phyloP scores from a whole-genome alignment of 768 basidiomycete genomes.

The Agaricus blazei region DNA sequence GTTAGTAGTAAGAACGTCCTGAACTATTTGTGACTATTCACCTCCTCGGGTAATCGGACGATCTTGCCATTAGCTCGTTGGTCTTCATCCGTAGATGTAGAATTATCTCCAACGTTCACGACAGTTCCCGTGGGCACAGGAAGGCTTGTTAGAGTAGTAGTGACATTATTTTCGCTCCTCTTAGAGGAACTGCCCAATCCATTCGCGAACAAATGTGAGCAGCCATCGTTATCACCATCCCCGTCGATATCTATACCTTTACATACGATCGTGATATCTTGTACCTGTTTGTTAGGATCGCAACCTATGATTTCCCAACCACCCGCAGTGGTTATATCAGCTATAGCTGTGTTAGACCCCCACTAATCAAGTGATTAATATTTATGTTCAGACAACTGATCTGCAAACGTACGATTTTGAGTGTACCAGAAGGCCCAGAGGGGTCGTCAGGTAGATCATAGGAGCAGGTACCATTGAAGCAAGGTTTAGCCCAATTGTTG shows the following conservation, averaged over 20 bases:
- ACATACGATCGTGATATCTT: conserved; percentile 49
- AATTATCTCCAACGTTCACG: background rate
- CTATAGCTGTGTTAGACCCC: conserved; percentile 30
- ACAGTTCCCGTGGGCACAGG: background rate
- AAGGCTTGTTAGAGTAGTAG: conserved; percentile 24
- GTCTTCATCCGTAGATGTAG: background rate
- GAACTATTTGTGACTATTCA: conserved; percentile 18
- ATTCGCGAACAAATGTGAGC: conserved; percentile 5
- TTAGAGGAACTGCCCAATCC: no score
- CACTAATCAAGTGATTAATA: conserved; percentile 23
- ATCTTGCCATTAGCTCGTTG: conserved; percentile 31
- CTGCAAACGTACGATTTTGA: conserved; percentile 30
- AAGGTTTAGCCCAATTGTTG: conserved; percentile 40
- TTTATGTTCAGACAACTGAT: background rate
- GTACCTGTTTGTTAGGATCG: conserved; percentile 29
- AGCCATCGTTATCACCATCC: conserved; percentile 3
- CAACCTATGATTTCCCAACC: conserved; percentile 51
- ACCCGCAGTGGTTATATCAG: conserved; percentile 42
- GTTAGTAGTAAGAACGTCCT: no score
- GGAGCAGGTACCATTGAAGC: conserved; percentile 32
- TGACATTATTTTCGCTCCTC: background rate
- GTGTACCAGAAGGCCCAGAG: conserved; percentile 29
- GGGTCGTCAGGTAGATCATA: conserved; percentile 30
- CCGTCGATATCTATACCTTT: conserved; percentile 10
- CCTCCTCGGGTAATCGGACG: conserved; percentile 47